phyloP scores from a whole-genome alignment of 2,329 filamentous ascomycete species.

The Macrophomina pseudophaseolina region DNA sequence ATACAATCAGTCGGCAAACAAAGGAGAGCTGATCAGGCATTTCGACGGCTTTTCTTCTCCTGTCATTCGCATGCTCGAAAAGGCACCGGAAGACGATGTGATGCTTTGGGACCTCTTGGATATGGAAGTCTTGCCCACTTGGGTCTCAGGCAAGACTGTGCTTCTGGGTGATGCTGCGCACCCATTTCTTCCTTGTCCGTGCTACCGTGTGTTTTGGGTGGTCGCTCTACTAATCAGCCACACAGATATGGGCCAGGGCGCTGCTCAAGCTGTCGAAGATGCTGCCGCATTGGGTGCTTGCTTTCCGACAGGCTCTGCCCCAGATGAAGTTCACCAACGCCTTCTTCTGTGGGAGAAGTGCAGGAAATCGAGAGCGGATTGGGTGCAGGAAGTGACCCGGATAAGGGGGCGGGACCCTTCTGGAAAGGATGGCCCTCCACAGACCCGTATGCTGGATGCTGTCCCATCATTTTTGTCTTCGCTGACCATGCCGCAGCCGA shows the following conservation, averaged over 20 bases:
- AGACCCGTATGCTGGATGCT: conserved; percentile 33
- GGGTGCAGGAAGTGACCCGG: conserved; percentile 64
- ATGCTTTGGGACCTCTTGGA: conserved; percentile 50
- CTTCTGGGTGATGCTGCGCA: conserved; percentile 72
- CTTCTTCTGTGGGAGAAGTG: conserved; percentile 65
- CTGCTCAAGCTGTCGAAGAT: conserved; percentile 70
- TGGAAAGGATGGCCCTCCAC: conserved; percentile 34
- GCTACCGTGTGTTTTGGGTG: neutral
- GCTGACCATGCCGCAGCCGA: neutral
- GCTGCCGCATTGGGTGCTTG: conserved; percentile 64
- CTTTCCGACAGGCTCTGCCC: conserved; percentile 26
- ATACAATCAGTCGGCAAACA: conserved; percentile 47
- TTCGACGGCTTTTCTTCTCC: conserved; percentile 41
- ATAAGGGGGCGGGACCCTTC: conserved; percentile 56
- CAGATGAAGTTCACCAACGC: conserved; percentile 44
- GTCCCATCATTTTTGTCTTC: neutral
- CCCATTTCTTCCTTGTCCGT: conserved; percentile 66
- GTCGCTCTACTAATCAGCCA: neutral
- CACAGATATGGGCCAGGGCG: conserved; percentile 64
- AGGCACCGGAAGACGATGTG: conserved; percentile 42
- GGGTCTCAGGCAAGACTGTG: conserved; percentile 60
- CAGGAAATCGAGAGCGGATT: conserved; percentile 62
- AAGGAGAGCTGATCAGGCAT: conserved; percentile 41
- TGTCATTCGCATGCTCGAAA: conserved; percentile 43
- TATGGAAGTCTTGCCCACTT: conserved; percentile 63